Conservation (phyloP, 106 monocot genomes). For the Dendrobium chrysotoxum region DNA sequence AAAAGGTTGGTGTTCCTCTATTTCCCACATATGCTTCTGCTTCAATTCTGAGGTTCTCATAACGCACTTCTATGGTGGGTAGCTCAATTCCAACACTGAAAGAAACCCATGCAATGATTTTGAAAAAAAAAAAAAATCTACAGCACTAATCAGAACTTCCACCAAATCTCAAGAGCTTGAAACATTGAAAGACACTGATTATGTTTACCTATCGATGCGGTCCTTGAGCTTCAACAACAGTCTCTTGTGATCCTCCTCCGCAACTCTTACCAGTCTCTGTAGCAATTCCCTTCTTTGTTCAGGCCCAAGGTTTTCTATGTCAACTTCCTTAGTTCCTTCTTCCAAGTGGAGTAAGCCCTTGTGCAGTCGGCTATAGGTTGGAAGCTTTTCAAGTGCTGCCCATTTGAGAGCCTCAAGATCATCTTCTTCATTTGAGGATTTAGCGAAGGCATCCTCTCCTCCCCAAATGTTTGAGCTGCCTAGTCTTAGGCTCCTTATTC, state of each 20-base stretch:
- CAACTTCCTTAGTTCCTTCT: conserved; percentile 36
- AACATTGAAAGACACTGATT: not conserved
- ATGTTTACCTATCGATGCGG: conserved; percentile 48
- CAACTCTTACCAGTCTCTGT: conserved; percentile 42
- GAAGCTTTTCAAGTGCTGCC: conserved; percentile 59
- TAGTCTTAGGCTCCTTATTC: conserved; percentile 14
- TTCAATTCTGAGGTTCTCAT: conserved; percentile 34
- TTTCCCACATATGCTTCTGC: conserved; percentile 41
- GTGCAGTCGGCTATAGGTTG: conserved; percentile 33
- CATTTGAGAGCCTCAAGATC: conserved; percentile 56
- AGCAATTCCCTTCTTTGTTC: conserved; percentile 39
- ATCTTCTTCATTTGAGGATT: conserved; percentile 36
- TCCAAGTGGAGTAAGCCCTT: conserved; percentile 22
- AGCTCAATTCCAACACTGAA: conserved; percentile 56
- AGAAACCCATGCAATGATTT: not conserved
- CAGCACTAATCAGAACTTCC: too few relatives aligned
- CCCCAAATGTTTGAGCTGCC: conserved; percentile 18
- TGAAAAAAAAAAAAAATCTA: not conserved
- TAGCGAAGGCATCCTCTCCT: conserved; percentile 20
- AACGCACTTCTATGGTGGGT: conserved; percentile 63
- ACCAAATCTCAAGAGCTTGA: too few relatives aligned
- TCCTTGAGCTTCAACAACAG: conserved; percentile 63
- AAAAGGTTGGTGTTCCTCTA: conserved; percentile 43
- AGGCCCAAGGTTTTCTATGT: conserved; percentile 28
- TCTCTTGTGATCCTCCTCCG: conserved; percentile 64